These are phyloP conservation scores for Phytophthora pini DNA, from an alignment of 352 stramenopile species.

Conservation along the genomic window DNA sequence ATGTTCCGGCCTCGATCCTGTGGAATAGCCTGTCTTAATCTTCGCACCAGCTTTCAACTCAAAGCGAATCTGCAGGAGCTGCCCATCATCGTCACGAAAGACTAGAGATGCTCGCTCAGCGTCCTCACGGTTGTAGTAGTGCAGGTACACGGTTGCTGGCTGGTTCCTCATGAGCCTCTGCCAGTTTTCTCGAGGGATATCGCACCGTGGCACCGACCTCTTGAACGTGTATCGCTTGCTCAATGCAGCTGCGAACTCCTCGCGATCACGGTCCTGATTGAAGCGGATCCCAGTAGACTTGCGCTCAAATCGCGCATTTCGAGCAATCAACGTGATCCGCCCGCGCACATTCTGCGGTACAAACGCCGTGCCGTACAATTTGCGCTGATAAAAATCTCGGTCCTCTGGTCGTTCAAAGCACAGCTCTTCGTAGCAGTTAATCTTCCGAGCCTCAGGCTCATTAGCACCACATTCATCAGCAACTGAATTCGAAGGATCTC, in stretches of 20 bases:
- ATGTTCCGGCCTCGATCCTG: conserved; percentile 4
- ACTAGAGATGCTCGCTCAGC: conserved; percentile 42
- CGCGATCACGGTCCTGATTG: conserved; percentile 62
- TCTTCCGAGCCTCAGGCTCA: conserved; percentile 4
- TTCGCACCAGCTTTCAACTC: conserved; percentile 46
- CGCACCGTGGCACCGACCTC: conserved; percentile 52
- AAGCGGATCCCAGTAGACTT: conserved; percentile 69
- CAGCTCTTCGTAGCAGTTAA: conserved; percentile 52
- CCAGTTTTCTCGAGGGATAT: conserved; percentile 69
- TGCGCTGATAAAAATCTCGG: conserved; percentile 53
- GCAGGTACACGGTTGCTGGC: conserved; percentile 44
- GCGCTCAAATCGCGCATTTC: conserved; percentile 57
- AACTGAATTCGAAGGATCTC: conserved; percentile 1
- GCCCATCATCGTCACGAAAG: conserved; percentile 52
- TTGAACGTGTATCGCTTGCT: conserved; percentile 62
- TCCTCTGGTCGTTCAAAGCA: conserved; percentile 45
- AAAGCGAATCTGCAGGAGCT: conserved; percentile 45
- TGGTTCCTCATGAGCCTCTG: conserved; percentile 52
- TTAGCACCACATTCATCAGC: conserved; percentile 2
- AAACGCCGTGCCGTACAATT: conserved; percentile 65
- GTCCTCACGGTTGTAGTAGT: conserved; percentile 66
- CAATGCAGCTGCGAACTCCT: conserved; percentile 52
- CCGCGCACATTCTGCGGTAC: conserved; percentile 52
- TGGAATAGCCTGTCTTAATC: conserved; percentile 34
- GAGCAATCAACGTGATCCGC: conserved; percentile 49